phyloP scores from a whole-genome alignment of 305 asterid species.

The Fraxinus nigra region DNA sequence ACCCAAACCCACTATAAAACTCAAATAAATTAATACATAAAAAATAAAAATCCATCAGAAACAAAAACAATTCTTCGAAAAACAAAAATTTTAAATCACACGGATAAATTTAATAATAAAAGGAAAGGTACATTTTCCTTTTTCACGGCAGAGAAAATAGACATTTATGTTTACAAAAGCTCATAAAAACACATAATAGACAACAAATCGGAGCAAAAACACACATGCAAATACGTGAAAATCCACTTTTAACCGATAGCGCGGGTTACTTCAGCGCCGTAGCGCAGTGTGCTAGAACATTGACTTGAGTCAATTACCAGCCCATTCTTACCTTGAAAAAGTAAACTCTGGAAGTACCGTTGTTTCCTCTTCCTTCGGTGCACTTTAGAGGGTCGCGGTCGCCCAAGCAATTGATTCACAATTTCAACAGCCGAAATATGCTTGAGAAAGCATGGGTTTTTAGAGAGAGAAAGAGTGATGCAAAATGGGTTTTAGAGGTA shows the following conservation, averaged over 20 bases:
- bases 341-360: neutral
- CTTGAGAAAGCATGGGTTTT: slow-evolving; percentile 4
- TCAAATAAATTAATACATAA: neutral
- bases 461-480: slow-evolving; percentile 8
- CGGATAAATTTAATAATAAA: neutral
- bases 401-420: neutral
- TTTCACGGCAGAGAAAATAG: neutral
- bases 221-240: slow-evolving; percentile 2
- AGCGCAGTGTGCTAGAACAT: neutral
- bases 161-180: neutral
- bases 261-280: slow-evolving; percentile 1
- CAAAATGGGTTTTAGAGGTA: slow-evolving; percentile 31
- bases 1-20: slow-evolving; percentile 13
- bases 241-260: neutral
- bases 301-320: neutral
- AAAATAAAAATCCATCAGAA: neutral
- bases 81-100: neutral
- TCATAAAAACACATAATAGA: neutral
- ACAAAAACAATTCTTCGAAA: neutral
- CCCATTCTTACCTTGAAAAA: slow-evolving; percentile 1
- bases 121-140: neutral
- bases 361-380: neutral
- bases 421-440: neutral
- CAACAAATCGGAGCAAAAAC: neutral
- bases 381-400: neutral